Conservation (phyloP, 768 basidiomycete genomes). For the Tricholoma sp. region DNA sequence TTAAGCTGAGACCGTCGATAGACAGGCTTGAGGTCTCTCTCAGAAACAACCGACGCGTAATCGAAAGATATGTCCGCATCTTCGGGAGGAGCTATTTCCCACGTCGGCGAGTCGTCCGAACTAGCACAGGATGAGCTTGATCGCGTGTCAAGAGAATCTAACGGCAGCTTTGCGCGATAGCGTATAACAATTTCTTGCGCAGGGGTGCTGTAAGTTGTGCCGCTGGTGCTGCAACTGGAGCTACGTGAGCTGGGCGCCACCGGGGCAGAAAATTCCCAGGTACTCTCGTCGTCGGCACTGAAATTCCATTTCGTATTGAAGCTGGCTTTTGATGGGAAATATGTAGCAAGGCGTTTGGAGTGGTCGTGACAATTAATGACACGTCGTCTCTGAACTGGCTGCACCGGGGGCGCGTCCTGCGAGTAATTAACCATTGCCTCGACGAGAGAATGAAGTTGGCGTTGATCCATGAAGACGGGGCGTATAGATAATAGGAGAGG, state of each 20-base stretch:
- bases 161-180: slow-evolving; percentile 32
- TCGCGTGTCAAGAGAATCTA: slow-evolving; percentile 13
- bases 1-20: slow-evolving; percentile 30
- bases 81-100: slow-evolving; percentile 11
- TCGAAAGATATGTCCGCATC: slow-evolving; percentile 5
- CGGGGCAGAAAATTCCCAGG: slow-evolving; percentile 32
- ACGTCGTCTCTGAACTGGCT: background rate
- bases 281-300: slow-evolving; percentile 28
- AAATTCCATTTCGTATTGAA: slow-evolving; percentile 16
- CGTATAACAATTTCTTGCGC: slow-evolving; percentile 34
- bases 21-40: slow-evolving; percentile 22
- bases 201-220: slow-evolving; percentile 25
- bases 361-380: slow-evolving; percentile 6
- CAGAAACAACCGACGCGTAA: slow-evolving; percentile 10
- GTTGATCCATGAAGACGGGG: slow-evolving; percentile 11
- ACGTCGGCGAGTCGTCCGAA: slow-evolving; percentile 7
- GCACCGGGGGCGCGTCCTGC: background rate
- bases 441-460: slow-evolving; percentile 10
- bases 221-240: slow-evolving; percentile 21
- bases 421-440: slow-evolving; percentile 8
- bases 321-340: slow-evolving; percentile 25
- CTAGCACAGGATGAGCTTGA: slow-evolving; percentile 11
- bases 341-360: slow-evolving; percentile 30
- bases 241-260: slow-evolving; percentile 17
- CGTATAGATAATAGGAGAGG: slow-evolving; percentile 1